Evolutionary conservation across 768 basidiomycete genomes (phyloP), one percentile per base, ranked within the genome.

Genomic region (Agaricus subrufescens): DNA sequence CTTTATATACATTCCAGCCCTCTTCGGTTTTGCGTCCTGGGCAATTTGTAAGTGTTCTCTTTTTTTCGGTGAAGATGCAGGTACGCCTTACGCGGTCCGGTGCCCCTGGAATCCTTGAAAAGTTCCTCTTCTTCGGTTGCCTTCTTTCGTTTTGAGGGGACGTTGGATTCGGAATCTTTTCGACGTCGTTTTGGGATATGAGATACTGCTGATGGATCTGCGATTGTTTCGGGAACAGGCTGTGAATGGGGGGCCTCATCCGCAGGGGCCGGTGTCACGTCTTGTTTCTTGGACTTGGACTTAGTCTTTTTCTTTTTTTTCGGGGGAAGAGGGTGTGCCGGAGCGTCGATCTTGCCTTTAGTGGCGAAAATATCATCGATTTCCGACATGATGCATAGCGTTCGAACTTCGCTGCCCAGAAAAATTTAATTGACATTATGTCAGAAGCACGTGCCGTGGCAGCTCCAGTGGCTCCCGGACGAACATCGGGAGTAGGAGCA

Each of bases 351-450:
- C 62, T 74, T 76, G 60, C 71, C 71, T 62, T 79, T 82, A 59
- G 75, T 73, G 40, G 89, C 78, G 69, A 93, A 93, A 65, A 93
- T 93, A 63, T 82, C 83, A 77, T 93, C 91, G 68, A 93, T 93
- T 79, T 92, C 91, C 50, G 86, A 86, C 76, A 80, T 77, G 60
- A 73, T 61, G 47, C n/a, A 12, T 23, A 31, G 31, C 10, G n/a
- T 46, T 26, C 30, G 50, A 1, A 44, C 5, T 34, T 44, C 31
- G 42, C 34, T 34, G 34, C 34, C 11, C 34, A 31, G 40, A 34
- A 43, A 46, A 45, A 12, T 30, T 46, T 34, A 11, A 34, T 15
- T 30, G 30, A 42, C 12, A 11, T 26, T 15, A 31, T 51, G 62
- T 62, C 61, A 66, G 59, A 30, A 58, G 31, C 31, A 59, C 50